Base-by-base conservation (phyloP, 2,329 filamentous ascomycete species). In the Lizonia empirigonia region DNA sequence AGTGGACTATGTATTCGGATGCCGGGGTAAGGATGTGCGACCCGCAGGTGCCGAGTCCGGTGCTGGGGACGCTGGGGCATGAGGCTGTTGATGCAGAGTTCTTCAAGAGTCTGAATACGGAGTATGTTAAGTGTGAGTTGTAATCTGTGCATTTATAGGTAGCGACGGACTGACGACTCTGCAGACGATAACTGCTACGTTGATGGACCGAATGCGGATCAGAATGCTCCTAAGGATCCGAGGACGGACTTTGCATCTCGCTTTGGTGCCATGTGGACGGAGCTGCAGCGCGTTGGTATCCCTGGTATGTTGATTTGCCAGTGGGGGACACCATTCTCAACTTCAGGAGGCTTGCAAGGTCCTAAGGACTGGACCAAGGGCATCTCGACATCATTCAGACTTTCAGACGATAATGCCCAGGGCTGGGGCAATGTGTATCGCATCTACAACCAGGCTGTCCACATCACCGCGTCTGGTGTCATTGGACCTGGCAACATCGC, bases 1-100 rank as follows among this genome's bases (percentile, higher is more conserved):
- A 62, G 33, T 61, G 59, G 58, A 56, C 59, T 4, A 62, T 62
- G 59, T 62, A 62, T 32, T 61, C 58, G 8, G 59, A 62, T 41
- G 59, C 59, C 1, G 59, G 59, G 6, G 55, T 57, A 7, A 46
- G 58, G 23, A 62, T 62, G 59, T 62, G 59, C 33, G 59, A 61
- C 30, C 37, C 53, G 2, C 32, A 61, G 32, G 37, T 42, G 27
- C 58, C 59, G 6, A 61, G 56, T 27, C 59, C 59, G 6, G 56
- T 61, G 23, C 15, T 54, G 5, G 59, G 58, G 7, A 52, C 51
- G 8, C 34, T 62, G 16, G 58, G 58, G 1, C 48, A 62, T 7
- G 59, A 62, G 36, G 55, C 58, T 24, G 53, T 40, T 3, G 59
- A 61, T 38, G 59, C 59, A 1, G 56, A 55, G 12, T 54, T 61